A percentile compares a stretch with the other conserved stretches of the same genome.
Conservation (phyloP, 148 eudicot genomes). For the Rhododendron kiyosumense region DNA sequence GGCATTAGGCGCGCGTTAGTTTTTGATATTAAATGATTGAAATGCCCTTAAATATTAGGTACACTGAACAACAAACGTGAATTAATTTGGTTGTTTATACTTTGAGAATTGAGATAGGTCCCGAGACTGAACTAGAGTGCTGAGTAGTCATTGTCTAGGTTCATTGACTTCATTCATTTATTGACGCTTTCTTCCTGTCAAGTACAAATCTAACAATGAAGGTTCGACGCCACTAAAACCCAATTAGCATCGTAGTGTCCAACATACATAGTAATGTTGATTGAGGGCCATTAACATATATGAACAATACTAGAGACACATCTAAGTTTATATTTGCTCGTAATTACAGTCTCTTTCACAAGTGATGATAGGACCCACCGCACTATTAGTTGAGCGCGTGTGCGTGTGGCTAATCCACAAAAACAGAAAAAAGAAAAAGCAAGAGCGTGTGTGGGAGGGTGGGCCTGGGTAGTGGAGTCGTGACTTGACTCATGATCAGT, state of each 20-base stretch:
- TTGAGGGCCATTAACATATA: not conserved
- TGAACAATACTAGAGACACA: not conserved
- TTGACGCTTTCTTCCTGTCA: too few species aligned
- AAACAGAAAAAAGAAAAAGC: too few species aligned
- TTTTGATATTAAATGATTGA: not conserved
- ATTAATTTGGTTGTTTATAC: not conserved
- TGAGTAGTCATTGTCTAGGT: not conserved
- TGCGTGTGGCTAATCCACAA: too few species aligned
- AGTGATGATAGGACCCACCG: not conserved
- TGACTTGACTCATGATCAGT: not conserved
- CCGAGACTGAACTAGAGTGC: not conserved
- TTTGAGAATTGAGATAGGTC: not conserved
- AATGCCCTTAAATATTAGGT: not conserved
- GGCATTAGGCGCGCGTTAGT: too few species aligned
- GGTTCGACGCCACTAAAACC: too few species aligned
- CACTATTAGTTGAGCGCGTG: not conserved
- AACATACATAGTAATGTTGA: not conserved
- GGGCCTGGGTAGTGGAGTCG: not conserved
- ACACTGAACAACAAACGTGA: not conserved
- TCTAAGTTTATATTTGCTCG: not conserved
- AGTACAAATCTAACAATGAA: too few species aligned
- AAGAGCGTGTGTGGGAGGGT: not conserved
- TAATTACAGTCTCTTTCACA: not conserved
- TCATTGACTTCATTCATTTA: too few species aligned
- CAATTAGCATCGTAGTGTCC: not conserved